phyloP scores from a whole-genome alignment of 73 alveolate genomes.

The Durusdinium trenchii region DNA sequence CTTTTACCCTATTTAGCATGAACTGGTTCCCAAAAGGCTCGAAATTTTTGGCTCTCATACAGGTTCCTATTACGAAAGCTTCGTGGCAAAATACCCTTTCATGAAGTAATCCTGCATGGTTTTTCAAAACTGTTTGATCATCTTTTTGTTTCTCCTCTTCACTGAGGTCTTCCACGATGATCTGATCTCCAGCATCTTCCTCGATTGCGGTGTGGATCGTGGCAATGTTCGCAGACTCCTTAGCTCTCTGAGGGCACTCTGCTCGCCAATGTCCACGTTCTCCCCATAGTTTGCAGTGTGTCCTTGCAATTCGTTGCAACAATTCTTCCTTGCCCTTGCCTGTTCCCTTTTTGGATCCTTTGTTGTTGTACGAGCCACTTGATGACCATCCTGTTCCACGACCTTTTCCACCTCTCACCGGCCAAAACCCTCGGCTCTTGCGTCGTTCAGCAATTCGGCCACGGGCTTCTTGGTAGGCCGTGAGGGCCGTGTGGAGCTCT shows the following conservation, averaged over 20 bases:
- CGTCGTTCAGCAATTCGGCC: neutral
- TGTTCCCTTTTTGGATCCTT: neutral
- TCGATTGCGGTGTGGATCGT: too few species aligned
- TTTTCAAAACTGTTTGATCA: too few species aligned
- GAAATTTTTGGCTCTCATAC: too few species aligned
- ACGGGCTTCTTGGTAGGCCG: slow-evolving; percentile 10
- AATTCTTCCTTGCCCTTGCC: neutral
- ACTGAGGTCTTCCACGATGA: too few species aligned
- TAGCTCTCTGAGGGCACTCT: neutral
- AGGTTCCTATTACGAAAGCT: neutral
- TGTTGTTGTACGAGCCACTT: neutral
- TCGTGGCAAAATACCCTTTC: neutral
- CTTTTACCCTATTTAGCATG: too few species aligned
- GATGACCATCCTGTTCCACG: neutral
- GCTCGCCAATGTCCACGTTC: neutral
- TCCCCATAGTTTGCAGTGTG: too few species aligned
- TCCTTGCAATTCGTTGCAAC: too few species aligned
- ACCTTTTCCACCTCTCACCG: neutral
- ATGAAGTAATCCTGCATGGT: too few species aligned
- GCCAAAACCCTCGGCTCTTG: neutral
- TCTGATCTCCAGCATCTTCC: too few species aligned
- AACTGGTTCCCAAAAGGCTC: too few species aligned
- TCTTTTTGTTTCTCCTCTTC: too few species aligned
- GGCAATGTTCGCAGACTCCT: neutral
- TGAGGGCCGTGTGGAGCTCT: neutral